Evolutionary conservation across 2,329 filamentous ascomycete species (phyloP), one percentile per base, ranked within the genome.

Genomic region (Diplocarpon rosae): DNA sequence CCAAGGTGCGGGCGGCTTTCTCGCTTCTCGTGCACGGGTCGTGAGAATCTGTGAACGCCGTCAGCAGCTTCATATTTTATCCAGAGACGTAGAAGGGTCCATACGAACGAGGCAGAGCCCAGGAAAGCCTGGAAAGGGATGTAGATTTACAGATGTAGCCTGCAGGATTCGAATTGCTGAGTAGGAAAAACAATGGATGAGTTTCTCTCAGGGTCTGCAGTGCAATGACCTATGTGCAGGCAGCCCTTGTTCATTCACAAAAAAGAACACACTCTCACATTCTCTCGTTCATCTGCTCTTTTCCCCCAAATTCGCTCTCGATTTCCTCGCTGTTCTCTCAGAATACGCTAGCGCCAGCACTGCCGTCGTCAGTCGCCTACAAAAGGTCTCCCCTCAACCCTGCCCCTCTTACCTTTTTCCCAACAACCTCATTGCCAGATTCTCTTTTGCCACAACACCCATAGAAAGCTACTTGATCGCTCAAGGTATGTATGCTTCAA

Each of bases 11-110:
- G 35, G 44, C 5, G 13, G 28, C 13, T 38, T 45, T 39, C 40
- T 50, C 48, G 48, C 48, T 47, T 47, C 27, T 10, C 41, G 38
- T 39, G 37, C 28, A 7, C 24, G 16, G 14, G 20, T 37, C 31
- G 44, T 50, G 43, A 42, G 28, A 12, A 2, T 27, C 32, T 37
- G 49, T 51, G 43, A 49, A 39, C n/a, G 12, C 16, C 29, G 20
- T 37, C 27, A 13, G 14, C 16, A 40, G n/a, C 17, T 28, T 27
- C 15, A n/a, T 15, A 37, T 17, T 14, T 32, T 17, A 24, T 31
- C 20, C 12, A 37, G 14, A n/a, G 14, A 16, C 27, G 16, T 8
- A 30, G 32, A 16, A 37, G 39, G 31, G 30, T 14, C 45, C 45
- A 49, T 38, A 7, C 38, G 24, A 39, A 39, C 12, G 1, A 24